A percentile compares a stretch with the other conserved stretches of the same genome.
These are phyloP conservation scores for Talaromyces sp. DNA, from an alignment of 2,329 filamentous ascomycete species.

Conservation along the genomic window DNA sequence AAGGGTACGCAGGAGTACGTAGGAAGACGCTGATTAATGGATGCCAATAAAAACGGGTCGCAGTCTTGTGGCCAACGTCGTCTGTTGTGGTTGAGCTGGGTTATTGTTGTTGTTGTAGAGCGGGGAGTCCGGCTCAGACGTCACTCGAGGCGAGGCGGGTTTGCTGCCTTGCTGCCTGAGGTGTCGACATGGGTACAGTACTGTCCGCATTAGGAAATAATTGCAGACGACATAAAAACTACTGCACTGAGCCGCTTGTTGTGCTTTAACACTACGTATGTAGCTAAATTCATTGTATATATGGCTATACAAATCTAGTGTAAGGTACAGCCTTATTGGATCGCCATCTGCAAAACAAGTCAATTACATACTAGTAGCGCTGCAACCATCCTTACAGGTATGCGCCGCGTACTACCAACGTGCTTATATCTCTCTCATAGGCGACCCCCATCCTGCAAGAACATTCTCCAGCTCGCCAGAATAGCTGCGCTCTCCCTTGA, in stretches of 20 bases:
- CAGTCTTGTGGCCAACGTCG: too few species aligned
- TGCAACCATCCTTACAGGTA: too few species aligned
- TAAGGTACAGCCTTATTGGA: neutral
- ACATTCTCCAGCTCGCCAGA: constrained; percentile 6
- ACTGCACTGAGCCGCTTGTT: too few species aligned
- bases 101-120: neutral
- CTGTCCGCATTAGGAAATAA: constrained; percentile 5
- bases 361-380: neutral
- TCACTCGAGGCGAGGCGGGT: neutral
- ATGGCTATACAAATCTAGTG: too few species aligned
- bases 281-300: too few species aligned
- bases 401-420: too few species aligned
- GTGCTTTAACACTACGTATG: too few species aligned
- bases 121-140: neutral
- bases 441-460: constrained; percentile 2
- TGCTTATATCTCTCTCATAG: neutral
- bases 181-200: too few species aligned
- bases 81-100: too few species aligned
- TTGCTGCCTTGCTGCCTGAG: neutral
- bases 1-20: neutral
- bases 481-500: constrained; percentile 10
- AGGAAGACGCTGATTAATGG: neutral
- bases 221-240: neutral
- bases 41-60: neutral
- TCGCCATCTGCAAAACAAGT: neutral